A percentile compares a stretch with the other conserved stretches of the same genome.
phyloP scores from a whole-genome alignment of 495 filamentous ascomycete species.

The Aspergillus coremiiformis region DNA sequence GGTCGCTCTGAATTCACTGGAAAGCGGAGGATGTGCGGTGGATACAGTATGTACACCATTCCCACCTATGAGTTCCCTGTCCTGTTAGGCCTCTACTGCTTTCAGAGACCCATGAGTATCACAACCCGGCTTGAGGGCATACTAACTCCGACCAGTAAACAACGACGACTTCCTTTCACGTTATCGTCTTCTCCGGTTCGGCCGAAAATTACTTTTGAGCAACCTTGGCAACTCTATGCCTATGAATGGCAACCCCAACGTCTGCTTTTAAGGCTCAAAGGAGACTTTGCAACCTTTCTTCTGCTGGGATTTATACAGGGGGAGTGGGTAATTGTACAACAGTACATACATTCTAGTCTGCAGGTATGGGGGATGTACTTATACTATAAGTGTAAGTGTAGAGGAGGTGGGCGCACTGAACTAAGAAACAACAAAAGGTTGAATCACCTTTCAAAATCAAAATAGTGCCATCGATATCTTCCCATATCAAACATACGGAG shows the following conservation, averaged over 20 bases:
- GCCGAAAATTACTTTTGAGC: slow-evolving; percentile 45
- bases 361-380: no score
- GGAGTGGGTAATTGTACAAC: no score
- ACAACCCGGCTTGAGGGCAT: slow-evolving; percentile 9
- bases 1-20: slow-evolving; percentile 75
- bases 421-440: no score
- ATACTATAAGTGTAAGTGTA: no score
- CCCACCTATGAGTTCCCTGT: background rate
- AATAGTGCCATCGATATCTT: no score
- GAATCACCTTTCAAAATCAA: no score
- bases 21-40: slow-evolving; percentile 80
- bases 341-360: no score
- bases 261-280: background rate
- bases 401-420: no score
- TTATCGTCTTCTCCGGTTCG: slow-evolving; percentile 63
- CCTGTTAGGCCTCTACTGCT: background rate
- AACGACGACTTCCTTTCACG: slow-evolving; percentile 80
- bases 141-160: slow-evolving; percentile 49
- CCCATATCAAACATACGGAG: no score
- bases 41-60: slow-evolving; percentile 57
- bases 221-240: slow-evolving; percentile 22
- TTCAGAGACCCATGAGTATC: background rate
- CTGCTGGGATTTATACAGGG: background rate
- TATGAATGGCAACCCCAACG: slow-evolving; percentile 4
- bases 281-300: background rate